Base-by-base conservation (phyloP, 371 early-diverging fungal species). In the Paraphysoderma sedebokerense region DNA sequence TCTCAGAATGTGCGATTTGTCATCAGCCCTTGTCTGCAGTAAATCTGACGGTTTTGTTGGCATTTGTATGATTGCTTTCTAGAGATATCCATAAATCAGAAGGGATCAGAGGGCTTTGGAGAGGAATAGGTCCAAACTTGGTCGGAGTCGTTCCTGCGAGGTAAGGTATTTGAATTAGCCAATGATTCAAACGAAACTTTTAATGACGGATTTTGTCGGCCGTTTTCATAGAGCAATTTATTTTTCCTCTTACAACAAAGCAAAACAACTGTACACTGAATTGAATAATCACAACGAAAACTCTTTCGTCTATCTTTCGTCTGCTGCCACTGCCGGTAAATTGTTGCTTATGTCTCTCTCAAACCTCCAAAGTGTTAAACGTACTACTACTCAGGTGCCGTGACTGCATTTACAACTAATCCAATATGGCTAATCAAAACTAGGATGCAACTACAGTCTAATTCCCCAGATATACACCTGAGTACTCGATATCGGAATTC, bases 401-500 rank as follows among this genome's bases (percentile, higher is more conserved):
- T 81, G 7, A 85, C 86, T 2, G 76, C 88, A 0, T 76, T 83
- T 0, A 62, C 64, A 11, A 91, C 95, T 8, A 93, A 89, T 57
- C 97, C 97, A 0, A 91, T 96, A 6, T 96, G 97, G 97, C 74
- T 93, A 41, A 76, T 92, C 40, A 93, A 92, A 56, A 96, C 95
- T 0, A 64, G 97, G 46, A 81, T 96, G 73, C 95, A 93, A 60
- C 66, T 93, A 40, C 85, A 85, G 61, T 58, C 65, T 17, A n/a
- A n/a, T n/a, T n/a, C n/a, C n/a, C n/a, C n/a, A n/a, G n/a, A n/a
- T 22, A 49, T 19, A 1, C 8, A 17, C 6, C 9, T n/a, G 15
- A 26, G 12, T 7, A 54, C 52, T 28, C 48, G 59, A 39, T 91
- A 92, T 61, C 62, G 61, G 34, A 86, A 76, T 64, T 81, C 81